Percentiles rank a stretch among this genome's conserved stretches.
Evolutionary conservation across 805 yeast species (phyloP).

Genomic region (Cyberlindnera misumaiensis): DNA sequence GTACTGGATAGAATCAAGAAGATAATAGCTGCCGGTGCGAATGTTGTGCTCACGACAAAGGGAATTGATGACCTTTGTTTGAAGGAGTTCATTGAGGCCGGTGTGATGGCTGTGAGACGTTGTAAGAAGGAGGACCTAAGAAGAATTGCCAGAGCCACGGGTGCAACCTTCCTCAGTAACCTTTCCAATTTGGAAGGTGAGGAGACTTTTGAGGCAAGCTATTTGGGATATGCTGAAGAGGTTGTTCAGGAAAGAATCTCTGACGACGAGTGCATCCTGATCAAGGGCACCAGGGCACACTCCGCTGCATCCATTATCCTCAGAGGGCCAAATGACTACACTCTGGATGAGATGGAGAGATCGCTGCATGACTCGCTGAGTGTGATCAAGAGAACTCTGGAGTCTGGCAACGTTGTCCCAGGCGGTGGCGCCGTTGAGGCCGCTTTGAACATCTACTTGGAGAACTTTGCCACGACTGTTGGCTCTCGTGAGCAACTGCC

Average conservation of each 20-base stretch:
- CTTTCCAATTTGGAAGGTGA: conserved; percentile 92
- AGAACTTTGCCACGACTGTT: conserved; percentile 95
- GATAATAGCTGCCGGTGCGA: conserved; percentile 79
- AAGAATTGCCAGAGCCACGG: conserved; percentile 96
- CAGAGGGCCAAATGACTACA: conserved; percentile 93
- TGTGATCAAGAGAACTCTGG: conserved; percentile 93
- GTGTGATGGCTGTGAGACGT: conserved; percentile 87
- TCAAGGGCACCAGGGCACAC: conserved; percentile 90
- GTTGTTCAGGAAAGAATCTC: conserved; percentile 82
- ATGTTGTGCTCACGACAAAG: conserved; percentile 91
- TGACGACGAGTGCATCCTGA: conserved; percentile 93
- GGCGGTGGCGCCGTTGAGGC: conserved; percentile 99
- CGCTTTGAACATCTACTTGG: conserved; percentile 89
- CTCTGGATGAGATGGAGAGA: conserved; percentile 97
- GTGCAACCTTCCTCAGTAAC: conserved; percentile 82
- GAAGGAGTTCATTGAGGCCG: conserved; percentile 83
- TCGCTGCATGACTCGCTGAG: conserved; percentile 90
- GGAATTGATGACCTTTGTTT: conserved; percentile 97
- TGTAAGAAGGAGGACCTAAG: conserved; percentile 95
- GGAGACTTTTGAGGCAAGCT: conserved; percentile 73
- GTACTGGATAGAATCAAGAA: conserved; percentile 64
- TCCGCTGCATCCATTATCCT: conserved; percentile 86
- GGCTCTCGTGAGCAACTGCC: conserved; percentile 98
- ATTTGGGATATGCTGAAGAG: conserved; percentile 91
- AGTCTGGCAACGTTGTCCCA: conserved; percentile 90